phyloP scores from a whole-genome alignment of 768 basidiomycete genomes.

The Suillus placidus region DNA sequence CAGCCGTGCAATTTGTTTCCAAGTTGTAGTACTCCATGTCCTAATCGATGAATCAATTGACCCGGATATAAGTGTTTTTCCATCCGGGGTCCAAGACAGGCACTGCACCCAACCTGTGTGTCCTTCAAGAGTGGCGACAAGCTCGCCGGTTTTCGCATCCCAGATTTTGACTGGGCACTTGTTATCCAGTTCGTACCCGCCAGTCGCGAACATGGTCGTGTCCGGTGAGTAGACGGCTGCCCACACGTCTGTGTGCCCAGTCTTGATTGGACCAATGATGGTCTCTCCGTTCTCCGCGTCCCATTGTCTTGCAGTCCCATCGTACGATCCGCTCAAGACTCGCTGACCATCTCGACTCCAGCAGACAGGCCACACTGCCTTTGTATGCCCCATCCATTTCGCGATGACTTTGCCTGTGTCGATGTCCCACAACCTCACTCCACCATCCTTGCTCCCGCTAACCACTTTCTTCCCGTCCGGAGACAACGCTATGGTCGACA shows the following conservation, averaged over 20 bases:
- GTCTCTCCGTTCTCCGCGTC: background rate
- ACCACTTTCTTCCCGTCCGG: background rate
- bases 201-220: background rate
- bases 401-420: background rate
- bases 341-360: background rate
- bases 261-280: background rate
- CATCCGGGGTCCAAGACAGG: background rate
- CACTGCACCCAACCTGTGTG: background rate
- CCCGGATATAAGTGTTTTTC: too few relatives aligned
- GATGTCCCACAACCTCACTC: background rate
- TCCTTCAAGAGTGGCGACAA: too few relatives aligned
- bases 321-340: background rate
- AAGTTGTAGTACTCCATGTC: too few relatives aligned
- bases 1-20: too few relatives aligned
- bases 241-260: background rate
- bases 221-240: background rate
- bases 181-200: too few relatives aligned
- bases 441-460: background rate
- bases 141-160: too few relatives aligned
- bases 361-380: rapidly evolving
- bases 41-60: too few relatives aligned
- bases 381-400: background rate
- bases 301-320: background rate
- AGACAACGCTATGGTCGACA: background rate
- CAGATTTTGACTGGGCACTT: too few relatives aligned